phyloP scores from a whole-genome alignment of 2,329 filamentous ascomycete genomes.

The Rutstroemia sp. region DNA sequence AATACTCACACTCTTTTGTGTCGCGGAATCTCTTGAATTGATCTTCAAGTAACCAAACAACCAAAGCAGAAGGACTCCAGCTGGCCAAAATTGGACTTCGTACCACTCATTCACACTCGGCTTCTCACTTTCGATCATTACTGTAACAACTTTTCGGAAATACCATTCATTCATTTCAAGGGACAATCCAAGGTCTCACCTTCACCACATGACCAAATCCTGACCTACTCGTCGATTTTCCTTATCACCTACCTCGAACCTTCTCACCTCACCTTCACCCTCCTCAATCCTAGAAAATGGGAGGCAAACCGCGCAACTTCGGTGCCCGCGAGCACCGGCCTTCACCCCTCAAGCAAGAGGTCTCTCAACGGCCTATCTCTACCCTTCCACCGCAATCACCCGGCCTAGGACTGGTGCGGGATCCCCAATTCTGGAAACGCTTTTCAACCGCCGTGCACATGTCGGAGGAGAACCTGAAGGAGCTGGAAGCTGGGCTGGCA shows the following conservation, averaged over 20 bases:
- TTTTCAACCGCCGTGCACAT: conserved; percentile 28
- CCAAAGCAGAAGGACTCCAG: too few species aligned
- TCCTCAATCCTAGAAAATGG: conserved; percentile 11
- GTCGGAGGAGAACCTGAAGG: conserved; percentile 18
- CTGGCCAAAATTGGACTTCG: too few species aligned
- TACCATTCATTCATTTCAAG: too few species aligned
- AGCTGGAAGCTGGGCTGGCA: conserved; percentile 16
- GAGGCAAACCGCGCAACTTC: conserved; percentile 17
- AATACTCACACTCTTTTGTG: too few species aligned
- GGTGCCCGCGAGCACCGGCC: conserved; percentile 19
- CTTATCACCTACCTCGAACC: neutral
- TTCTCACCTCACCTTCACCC: neutral
- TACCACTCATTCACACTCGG: too few species aligned
- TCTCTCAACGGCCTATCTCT: conserved; percentile 4
- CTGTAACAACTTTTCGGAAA: too few species aligned
- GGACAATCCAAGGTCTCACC: too few species aligned
- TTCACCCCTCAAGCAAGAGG: conserved; percentile 28
- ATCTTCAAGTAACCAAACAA: too few species aligned
- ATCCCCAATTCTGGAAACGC: conserved; percentile 30
- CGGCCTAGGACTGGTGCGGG: conserved; percentile 23
- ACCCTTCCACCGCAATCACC: conserved; percentile 11
- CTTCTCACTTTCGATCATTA: too few species aligned
- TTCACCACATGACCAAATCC: too few species aligned
- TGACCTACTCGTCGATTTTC: neutral
- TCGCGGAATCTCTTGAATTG: too few species aligned